A percentile compares a stretch with the other conserved stretches of the same genome.
Evolutionary conservation across 805 yeast genomes (phyloP).

Genomic region (Saccharomycopsis vini): DNA sequence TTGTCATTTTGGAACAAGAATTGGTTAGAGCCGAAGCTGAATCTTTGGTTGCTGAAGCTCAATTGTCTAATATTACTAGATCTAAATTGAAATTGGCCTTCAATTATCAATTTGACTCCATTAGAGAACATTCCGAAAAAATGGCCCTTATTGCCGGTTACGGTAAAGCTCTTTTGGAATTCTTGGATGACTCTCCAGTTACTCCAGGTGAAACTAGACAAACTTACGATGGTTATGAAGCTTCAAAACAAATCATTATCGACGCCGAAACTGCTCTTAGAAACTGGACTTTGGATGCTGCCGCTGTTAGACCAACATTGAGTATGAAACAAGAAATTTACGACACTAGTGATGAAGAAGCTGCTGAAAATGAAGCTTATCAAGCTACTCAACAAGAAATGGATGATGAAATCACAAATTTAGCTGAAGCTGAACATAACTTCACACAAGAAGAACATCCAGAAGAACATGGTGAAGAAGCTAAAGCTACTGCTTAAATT

Average conservation of each 20-base stretch:
- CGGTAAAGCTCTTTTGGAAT: constrained; percentile 78
- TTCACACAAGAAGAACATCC: constrained; percentile 12
- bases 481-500: constrained; percentile 10
- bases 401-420: constrained; percentile 31
- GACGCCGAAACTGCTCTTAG: constrained; percentile 80
- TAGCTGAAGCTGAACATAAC: constrained; percentile 17
- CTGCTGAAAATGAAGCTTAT: constrained; percentile 38
- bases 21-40: constrained; percentile 89
- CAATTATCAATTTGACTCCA: constrained; percentile 76
- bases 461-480: constrained; percentile 9
- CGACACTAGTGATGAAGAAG: constrained; percentile 37
- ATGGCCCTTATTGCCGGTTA: constrained; percentile 80
- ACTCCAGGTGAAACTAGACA: constrained; percentile 92
- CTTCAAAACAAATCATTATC: constrained; percentile 77
- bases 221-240: constrained; percentile 82
- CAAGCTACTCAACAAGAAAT: constrained; percentile 42
- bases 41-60: constrained; percentile 86
- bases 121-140: constrained; percentile 80
- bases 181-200: constrained; percentile 76
- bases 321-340: constrained; percentile 49
- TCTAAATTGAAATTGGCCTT: constrained; percentile 79
- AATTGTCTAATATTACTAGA: constrained; percentile 79
- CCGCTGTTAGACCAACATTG: constrained; percentile 75
- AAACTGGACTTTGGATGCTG: constrained; percentile 76
- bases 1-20: constrained; percentile 76